phyloP scores from a whole-genome alignment of 164 flowering plant genomes.

The Umbilicus rupestris region DNA sequence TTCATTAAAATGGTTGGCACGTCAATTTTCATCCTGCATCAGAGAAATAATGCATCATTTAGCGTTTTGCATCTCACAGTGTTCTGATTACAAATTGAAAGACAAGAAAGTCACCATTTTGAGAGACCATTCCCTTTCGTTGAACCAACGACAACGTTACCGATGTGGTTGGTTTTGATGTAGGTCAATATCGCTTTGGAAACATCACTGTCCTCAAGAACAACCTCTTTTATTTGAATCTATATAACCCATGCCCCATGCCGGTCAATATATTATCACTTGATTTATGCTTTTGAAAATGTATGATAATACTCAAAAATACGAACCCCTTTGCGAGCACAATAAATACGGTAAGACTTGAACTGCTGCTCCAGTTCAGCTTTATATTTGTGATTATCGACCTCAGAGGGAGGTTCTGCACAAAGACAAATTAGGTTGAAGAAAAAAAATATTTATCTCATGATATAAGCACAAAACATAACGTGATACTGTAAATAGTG shows the following conservation, averaged over 20 bases:
- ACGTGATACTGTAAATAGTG: background rate
- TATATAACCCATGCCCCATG: background rate
- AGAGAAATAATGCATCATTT: background rate
- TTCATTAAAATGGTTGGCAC: background rate
- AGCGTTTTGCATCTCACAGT: background rate
- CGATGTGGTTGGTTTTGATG: conserved; percentile 1
- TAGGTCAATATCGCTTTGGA: background rate
- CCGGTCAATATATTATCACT: no score
- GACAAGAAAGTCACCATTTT: background rate
- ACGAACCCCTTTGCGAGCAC: conserved; percentile 7
- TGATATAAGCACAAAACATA: background rate
- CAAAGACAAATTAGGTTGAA: background rate
- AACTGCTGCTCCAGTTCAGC: conserved; percentile 2
- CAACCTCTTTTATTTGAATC: conserved; percentile 4
- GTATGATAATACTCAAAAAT: background rate
- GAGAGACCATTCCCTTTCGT: background rate
- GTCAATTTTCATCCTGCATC: conserved; percentile 1
- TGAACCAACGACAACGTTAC: conserved; percentile 2
- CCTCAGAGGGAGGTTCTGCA: conserved; percentile 1
- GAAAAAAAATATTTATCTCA: background rate
- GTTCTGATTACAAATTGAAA: background rate
- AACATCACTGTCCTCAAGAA: conserved; percentile 5
- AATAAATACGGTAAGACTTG: background rate
- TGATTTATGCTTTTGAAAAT: background rate
- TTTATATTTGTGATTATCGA: background rate